Evolutionary conservation across 75 land plant genomes (phyloP).

Genomic region (Selaginella tamariscina): DNA sequence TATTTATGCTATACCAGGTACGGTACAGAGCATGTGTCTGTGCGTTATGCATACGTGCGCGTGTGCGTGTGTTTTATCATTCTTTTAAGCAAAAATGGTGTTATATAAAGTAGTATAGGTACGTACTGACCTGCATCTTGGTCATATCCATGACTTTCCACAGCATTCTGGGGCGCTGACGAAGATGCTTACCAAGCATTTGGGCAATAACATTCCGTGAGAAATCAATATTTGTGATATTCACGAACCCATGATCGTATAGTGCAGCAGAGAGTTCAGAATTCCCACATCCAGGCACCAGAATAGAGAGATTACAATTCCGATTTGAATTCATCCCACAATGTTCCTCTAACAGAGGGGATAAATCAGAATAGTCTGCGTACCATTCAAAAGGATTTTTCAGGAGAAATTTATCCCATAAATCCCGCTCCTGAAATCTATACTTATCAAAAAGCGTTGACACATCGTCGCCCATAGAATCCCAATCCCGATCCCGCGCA

Average conservation of each 20-base stretch:
- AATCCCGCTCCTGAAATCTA: neutral
- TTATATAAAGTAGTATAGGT: conserved; percentile 7
- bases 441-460: too few relatives aligned
- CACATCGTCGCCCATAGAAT: too few relatives aligned
- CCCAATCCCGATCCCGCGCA: too few relatives aligned
- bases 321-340: conserved; percentile 3
- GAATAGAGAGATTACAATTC: conserved; percentile 22
- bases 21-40: too few relatives aligned
- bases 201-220: conserved; percentile 62
- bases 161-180: conserved; percentile 61
- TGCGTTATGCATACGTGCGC: too few relatives aligned
- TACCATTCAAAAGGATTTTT: conserved; percentile 95
- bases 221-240: conserved; percentile 73
- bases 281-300: conserved; percentile 93
- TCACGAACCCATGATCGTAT: conserved; percentile 64
- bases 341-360: conserved; percentile 22
- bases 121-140: conserved; percentile 53
- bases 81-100: neutral
- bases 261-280: conserved; percentile 65
- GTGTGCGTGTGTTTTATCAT: too few relatives aligned
- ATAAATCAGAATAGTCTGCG: conserved; percentile 56
- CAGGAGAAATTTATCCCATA: conserved; percentile 22
- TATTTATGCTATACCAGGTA: too few relatives aligned
- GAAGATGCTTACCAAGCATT: conserved; percentile 64
- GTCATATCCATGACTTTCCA: conserved; percentile 99